Evolutionary conservation across 2,329 filamentous ascomycete species (phyloP).

Genomic region (Colletotrichum graminicola): DNA sequence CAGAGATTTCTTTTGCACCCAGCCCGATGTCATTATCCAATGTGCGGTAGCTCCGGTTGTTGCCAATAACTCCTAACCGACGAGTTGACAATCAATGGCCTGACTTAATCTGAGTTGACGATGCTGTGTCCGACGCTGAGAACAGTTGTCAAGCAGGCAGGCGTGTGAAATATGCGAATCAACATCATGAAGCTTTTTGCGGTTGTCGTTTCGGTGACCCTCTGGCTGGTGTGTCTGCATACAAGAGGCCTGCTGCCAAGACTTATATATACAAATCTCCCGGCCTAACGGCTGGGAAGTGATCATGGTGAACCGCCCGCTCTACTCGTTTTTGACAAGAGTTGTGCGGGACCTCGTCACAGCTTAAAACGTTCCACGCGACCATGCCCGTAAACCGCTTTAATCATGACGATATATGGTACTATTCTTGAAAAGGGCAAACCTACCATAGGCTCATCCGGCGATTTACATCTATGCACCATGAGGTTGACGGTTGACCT

Average conservation of each 20-base stretch:
- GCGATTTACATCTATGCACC: conserved; percentile 51
- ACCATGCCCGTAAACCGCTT: not conserved
- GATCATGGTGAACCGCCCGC: not conserved
- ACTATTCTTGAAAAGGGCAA: conserved; percentile 51
- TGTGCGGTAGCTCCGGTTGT: accelerated
- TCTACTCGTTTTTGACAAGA: not conserved
- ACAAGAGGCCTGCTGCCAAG: not conserved
- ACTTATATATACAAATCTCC: not conserved
- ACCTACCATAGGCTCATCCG: conserved; percentile 51
- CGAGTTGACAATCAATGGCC: no score
- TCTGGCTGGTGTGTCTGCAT: not conserved
- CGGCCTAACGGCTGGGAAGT: no score
- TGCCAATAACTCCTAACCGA: not conserved
- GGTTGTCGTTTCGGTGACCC: not conserved
- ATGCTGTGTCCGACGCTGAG: not conserved
- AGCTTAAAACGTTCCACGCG: no score
- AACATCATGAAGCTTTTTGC: not conserved
- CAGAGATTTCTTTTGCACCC: not conserved
- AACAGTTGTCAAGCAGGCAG: not conserved
- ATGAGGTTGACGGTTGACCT: conserved; percentile 53
- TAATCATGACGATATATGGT: conserved; percentile 54
- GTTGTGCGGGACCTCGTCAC: not conserved
- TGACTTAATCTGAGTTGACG: no score
- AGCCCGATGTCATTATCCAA: not conserved
- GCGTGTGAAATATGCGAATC: not conserved